phyloP scores from a whole-genome alignment of 2,329 filamentous ascomycete genomes.

The Aspergillus novofumigatus region DNA sequence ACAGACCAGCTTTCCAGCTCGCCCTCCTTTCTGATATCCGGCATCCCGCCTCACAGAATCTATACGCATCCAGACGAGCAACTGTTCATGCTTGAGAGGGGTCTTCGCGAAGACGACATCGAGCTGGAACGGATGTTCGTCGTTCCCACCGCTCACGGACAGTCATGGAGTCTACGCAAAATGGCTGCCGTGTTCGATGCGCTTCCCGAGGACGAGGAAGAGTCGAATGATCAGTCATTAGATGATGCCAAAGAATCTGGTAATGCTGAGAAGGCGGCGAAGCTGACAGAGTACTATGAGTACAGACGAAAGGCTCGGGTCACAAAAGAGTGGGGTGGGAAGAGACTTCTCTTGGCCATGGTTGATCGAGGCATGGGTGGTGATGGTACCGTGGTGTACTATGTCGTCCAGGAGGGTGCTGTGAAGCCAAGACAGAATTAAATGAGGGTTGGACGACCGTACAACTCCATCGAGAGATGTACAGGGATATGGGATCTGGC shows the following conservation, averaged over 20 bases:
- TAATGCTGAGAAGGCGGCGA: conserved; percentile 22
- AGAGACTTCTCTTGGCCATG: conserved; percentile 56
- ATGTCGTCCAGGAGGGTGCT: conserved; percentile 60
- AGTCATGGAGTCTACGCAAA: conserved; percentile 55
- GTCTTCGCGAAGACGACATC: conserved; percentile 45
- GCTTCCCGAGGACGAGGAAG: conserved; percentile 30
- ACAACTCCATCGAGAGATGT: not conserved
- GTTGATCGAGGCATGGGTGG: conserved; percentile 47
- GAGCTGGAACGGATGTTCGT: conserved; percentile 55
- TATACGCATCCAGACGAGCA: conserved; percentile 65
- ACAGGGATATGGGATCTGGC: not conserved
- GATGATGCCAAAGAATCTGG: conserved; percentile 5
- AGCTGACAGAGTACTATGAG: conserved; percentile 30
- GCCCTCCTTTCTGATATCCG: conserved; percentile 53
- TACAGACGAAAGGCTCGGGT: conserved; percentile 20
- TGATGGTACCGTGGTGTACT: conserved; percentile 63
- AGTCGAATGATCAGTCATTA: conserved; percentile 7
- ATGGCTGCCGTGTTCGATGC: conserved; percentile 57
- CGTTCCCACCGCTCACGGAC: conserved; percentile 54
- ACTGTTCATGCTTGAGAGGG: conserved; percentile 53
- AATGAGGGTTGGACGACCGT: not conserved
- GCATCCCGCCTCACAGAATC: conserved; percentile 56
- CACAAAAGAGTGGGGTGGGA: conserved; percentile 43
- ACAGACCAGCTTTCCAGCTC: conserved; percentile 24
- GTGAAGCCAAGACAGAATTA: conserved; percentile 63